A percentile compares a stretch with the other conserved stretches of the same genome.
phyloP scores from a whole-genome alignment of 768 basidiomycete genomes.

The Xanthoconium stramineum region DNA sequence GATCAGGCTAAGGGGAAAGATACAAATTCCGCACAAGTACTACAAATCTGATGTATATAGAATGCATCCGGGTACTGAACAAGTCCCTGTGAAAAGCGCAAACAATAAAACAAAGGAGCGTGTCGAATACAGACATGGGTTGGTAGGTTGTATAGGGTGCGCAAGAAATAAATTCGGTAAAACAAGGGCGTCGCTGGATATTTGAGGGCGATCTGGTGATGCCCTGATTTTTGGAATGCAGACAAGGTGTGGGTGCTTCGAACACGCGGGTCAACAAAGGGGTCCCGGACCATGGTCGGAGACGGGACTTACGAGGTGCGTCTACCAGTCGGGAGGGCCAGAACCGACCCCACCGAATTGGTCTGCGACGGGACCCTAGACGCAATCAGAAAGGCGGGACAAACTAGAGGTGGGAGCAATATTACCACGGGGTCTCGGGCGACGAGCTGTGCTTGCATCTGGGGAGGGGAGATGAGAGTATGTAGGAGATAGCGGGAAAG shows the following conservation, averaged over 20 bases:
- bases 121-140: conserved; percentile 7
- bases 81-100: conserved; percentile 2
- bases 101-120: conserved; percentile 1
- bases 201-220: conserved; percentile 5
- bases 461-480: not conserved
- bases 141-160: conserved; percentile 1
- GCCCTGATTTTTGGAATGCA: conserved; percentile 11
- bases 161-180: conserved; percentile 2
- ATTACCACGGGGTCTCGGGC: conserved; percentile 11
- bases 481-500: not conserved
- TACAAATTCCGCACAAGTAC: conserved; percentile 2
- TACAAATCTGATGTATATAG: conserved; percentile 8
- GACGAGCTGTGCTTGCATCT: conserved; percentile 14
- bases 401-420: not conserved
- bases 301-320: conserved; percentile 11
- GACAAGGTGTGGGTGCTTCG: conserved; percentile 1
- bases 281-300: not conserved
- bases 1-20: not conserved
- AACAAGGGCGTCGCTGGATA: not conserved
- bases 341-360: conserved; percentile 18
- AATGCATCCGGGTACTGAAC: conserved; percentile 4
- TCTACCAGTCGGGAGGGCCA: conserved; percentile 28
- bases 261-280: conserved; percentile 4
- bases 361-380: conserved; percentile 20
- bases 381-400: not conserved